These are phyloP conservation scores for Penicillium flavigenum DNA, from an alignment of 495 filamentous ascomycete species.

Conservation along the genomic window DNA sequence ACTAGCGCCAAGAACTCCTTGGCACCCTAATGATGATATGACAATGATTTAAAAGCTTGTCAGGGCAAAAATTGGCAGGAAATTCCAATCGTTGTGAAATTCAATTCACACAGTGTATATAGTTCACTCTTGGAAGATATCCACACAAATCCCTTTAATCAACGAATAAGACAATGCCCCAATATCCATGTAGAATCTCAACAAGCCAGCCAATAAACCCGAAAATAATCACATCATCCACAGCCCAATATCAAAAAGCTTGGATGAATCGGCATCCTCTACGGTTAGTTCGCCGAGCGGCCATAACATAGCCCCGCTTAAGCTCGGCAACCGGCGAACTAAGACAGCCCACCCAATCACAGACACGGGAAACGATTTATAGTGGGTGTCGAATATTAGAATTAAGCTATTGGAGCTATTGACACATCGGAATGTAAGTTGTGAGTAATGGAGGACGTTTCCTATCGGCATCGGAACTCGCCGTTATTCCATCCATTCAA, in stretches of 20 bases:
- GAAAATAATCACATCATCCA: background rate
- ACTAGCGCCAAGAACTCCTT: background rate
- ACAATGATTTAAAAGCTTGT: background rate
- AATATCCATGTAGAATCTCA: background rate
- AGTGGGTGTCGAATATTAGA: background rate
- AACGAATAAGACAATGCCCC: background rate
- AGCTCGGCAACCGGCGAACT: constrained; percentile 13
- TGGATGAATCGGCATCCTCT: background rate
- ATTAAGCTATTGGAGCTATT: constrained; percentile 7
- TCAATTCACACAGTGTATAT: background rate
- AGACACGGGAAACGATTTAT: background rate
- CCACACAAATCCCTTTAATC: background rate
- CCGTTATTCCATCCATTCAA: constrained; percentile 6
- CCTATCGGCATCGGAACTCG: constrained; percentile 17
- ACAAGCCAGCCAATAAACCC: background rate
- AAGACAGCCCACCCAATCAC: constrained; percentile 10
- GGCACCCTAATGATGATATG: background rate
- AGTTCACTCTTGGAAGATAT: background rate
- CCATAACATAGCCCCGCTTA: background rate
- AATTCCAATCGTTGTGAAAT: background rate
- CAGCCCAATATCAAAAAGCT: background rate
- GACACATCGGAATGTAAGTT: constrained; percentile 18
- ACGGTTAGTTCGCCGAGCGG: constrained; percentile 11
- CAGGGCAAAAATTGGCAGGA: background rate
- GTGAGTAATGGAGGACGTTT: constrained; percentile 18